Conservation (phyloP, 2,329 filamentous ascomycete species). For the Talaromyces sp. region DNA sequence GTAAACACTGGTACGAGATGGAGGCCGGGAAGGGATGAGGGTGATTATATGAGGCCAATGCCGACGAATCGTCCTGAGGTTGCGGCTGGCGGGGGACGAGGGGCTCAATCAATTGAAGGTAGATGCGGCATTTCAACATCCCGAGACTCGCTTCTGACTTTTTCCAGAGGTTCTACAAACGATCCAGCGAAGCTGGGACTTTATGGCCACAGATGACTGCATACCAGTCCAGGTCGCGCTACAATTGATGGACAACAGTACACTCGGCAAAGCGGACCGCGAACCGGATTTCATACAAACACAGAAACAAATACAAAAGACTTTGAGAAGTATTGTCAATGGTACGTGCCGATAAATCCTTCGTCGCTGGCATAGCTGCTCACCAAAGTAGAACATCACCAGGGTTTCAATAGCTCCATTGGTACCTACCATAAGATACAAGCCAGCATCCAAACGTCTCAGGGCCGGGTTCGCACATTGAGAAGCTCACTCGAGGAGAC, state of each 20-base stretch:
- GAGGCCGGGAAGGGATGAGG: constrained; percentile 28
- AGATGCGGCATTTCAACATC: constrained; percentile 2
- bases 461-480: constrained; percentile 75
- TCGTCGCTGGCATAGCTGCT: background rate
- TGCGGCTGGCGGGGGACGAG: constrained; percentile 19
- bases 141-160: background rate
- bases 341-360: constrained; percentile 33
- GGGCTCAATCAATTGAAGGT: constrained; percentile 39
- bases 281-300: constrained; percentile 80
- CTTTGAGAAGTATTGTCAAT: constrained; percentile 91
- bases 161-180: constrained; percentile 64
- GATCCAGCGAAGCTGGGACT: constrained; percentile 85
- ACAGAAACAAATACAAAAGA: constrained; percentile 83
- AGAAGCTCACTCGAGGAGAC: constrained; percentile 79
- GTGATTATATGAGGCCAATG: constrained; percentile 22
- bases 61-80: constrained; percentile 23
- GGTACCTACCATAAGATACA: constrained; percentile 99
- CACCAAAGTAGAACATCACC: constrained; percentile 70
- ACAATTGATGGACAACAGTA: constrained; percentile 89
- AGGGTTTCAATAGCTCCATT: constrained; percentile 98
- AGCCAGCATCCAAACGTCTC: constrained; percentile 81
- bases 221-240: constrained; percentile 92
- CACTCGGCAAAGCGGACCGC: constrained; percentile 83
- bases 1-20: constrained; percentile 27
- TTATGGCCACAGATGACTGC: constrained; percentile 84